Evolutionary conservation across 2,329 filamentous ascomycete genomes (phyloP).

Genomic region (Penicillium brevicompactum): DNA sequence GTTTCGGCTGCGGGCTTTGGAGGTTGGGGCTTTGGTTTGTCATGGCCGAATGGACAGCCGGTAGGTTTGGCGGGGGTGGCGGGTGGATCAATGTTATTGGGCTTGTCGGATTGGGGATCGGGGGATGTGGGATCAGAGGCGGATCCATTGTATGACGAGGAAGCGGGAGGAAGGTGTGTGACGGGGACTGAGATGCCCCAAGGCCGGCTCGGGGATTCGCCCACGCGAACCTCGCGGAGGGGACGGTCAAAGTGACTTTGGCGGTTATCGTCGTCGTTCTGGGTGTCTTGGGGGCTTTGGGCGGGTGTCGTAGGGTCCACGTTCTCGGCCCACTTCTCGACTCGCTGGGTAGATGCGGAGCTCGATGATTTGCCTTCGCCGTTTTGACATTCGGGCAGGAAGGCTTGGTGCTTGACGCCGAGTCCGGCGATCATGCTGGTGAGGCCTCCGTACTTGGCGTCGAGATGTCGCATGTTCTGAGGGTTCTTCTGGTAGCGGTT

Average conservation of each 20-base stretch:
- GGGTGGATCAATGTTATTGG: slow-evolving; percentile 10
- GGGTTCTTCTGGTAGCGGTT: slow-evolving; percentile 86
- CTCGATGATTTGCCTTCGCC: slow-evolving; percentile 29
- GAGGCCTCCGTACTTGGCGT: slow-evolving; percentile 90
- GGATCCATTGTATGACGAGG: slow-evolving; percentile 29
- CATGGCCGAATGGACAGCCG: slow-evolving; percentile 41
- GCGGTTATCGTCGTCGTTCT: slow-evolving; percentile 59
- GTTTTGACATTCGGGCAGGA: slow-evolving; percentile 63
- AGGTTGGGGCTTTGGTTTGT: slow-evolving; percentile 18
- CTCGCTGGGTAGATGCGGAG: slow-evolving; percentile 65
- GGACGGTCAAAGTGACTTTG: slow-evolving; percentile 79
- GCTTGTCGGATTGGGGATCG: slow-evolving; percentile 18
- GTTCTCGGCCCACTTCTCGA: slow-evolving; percentile 82
- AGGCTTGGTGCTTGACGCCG: slow-evolving; percentile 82
- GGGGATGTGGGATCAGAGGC: slow-evolving; percentile 21
- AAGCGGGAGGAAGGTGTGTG: slow-evolving; percentile 37
- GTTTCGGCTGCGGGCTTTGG: slow-evolving; percentile 11
- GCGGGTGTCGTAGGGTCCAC: slow-evolving; percentile 59
- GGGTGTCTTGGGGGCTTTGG: slow-evolving; percentile 44
- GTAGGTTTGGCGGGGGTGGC: slow-evolving; percentile 21
- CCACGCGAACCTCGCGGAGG: slow-evolving; percentile 85
- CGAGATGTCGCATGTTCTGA: slow-evolving; percentile 80
- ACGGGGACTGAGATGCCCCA: slow-evolving; percentile 87
- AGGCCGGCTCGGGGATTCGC: slow-evolving; percentile 87
- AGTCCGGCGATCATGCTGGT: slow-evolving; percentile 94